phyloP scores from a whole-genome alignment of 176 grass and related monocot genomes.

The Tuctoria greenei region DNA sequence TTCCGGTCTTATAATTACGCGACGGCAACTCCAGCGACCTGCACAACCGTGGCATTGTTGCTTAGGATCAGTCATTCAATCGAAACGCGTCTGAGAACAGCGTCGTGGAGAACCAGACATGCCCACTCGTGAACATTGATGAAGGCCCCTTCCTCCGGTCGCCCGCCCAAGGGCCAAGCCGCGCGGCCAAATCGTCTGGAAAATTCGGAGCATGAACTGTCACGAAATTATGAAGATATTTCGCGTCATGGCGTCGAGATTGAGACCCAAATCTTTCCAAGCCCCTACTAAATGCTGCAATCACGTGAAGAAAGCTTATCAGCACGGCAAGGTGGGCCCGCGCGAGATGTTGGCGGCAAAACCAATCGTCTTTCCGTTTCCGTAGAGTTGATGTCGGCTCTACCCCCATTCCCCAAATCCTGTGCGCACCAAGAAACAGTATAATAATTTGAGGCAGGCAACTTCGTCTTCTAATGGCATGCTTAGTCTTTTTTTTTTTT shows the following conservation, averaged over 20 bases:
- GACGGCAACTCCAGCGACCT: neutral
- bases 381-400: neutral
- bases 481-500: too few relatives aligned
- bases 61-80: neutral
- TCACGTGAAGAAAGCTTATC: slow-evolving; percentile 49
- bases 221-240: neutral
- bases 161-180: neutral
- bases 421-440: neutral
- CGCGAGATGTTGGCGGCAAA: slow-evolving; percentile 27
- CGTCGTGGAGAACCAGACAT: neutral
- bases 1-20: neutral
- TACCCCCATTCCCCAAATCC: slow-evolving; percentile 8
- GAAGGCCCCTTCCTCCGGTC: neutral
- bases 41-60: neutral
- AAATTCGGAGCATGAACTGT: slow-evolving; percentile 23
- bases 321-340: slow-evolving; percentile 19
- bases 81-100: neutral
- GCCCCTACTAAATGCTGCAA: slow-evolving; percentile 20
- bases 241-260: neutral
- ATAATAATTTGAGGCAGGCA: neutral
- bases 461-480: neutral
- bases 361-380: slow-evolving; percentile 1
- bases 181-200: slow-evolving; percentile 22
- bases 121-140: neutral
- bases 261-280: slow-evolving; percentile 4